Percentiles rank a stretch among this genome's conserved stretches.
phyloP scores from a whole-genome alignment of 345 rosid genomes.

The Eutrema heterophyllum region DNA sequence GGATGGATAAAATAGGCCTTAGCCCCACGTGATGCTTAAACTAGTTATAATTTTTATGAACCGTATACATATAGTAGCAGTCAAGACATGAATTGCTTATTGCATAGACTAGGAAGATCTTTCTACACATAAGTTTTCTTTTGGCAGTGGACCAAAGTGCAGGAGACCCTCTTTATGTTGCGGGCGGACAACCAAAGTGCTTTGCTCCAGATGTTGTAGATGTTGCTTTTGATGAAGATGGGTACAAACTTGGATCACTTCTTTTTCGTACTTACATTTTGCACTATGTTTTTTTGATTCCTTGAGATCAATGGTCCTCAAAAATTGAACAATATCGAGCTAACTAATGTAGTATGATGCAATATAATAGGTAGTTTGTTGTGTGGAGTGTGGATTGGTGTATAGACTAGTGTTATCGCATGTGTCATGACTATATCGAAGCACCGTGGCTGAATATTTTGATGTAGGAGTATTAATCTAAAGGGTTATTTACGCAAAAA shows the following conservation, averaged over 20 bases:
- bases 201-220: too few species aligned
- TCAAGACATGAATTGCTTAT: too few species aligned
- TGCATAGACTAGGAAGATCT: too few species aligned
- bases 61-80: too few species aligned
- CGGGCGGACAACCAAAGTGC: too few species aligned
- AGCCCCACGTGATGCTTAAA: too few species aligned
- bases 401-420: background rate
- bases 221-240: conserved; percentile 66
- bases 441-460: background rate
- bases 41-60: too few species aligned
- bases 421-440: background rate
- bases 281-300: background rate
- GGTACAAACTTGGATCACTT: conserved; percentile 39
- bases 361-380: background rate
- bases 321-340: background rate
- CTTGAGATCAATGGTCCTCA: background rate
- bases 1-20: too few species aligned
- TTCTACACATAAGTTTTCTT: too few species aligned
- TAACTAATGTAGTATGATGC: background rate
- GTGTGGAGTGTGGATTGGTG: background rate
- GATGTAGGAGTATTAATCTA: conserved; percentile 63
- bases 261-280: background rate
- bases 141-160: too few species aligned
- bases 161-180: too few species aligned
- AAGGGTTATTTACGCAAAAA: too few species aligned